Evolutionary conservation across 1,284 basidiomycete species (phyloP).

Genomic region (Fistulinella cinereoalba): DNA sequence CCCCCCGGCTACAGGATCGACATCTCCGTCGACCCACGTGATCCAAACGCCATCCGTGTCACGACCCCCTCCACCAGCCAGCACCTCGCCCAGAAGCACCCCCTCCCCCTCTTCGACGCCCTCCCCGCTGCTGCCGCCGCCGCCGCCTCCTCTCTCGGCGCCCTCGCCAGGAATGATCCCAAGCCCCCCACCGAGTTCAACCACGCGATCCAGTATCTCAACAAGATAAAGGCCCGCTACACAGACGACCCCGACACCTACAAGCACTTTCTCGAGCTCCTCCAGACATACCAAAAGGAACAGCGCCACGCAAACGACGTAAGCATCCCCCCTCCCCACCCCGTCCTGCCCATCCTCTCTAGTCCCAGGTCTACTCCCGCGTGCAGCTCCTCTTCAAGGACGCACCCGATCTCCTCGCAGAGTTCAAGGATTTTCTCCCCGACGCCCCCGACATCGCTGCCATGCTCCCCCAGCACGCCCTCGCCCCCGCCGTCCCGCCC

Average conservation of each 20-base stretch:
- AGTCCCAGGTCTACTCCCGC: constrained; percentile 86
- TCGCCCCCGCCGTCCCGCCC: constrained; percentile 31
- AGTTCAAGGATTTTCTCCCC: constrained; percentile 97
- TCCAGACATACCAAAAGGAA: constrained; percentile 98
- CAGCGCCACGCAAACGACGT: constrained; percentile 87
- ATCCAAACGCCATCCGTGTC: constrained; percentile 87
- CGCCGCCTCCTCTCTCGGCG: constrained; percentile 60
- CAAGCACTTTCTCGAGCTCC: constrained; percentile 96
- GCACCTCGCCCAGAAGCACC: constrained; percentile 44
- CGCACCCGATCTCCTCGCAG: constrained; percentile 88
- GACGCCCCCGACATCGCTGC: constrained; percentile 48
- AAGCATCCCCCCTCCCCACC: constrained; percentile 33
- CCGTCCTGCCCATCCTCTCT: constrained; percentile 7
- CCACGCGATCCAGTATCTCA: constrained; percentile 96
- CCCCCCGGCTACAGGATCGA: constrained; percentile 97
- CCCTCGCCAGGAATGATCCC: constrained; percentile 47
- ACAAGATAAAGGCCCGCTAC: constrained; percentile 97
- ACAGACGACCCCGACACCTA: constrained; percentile 92
- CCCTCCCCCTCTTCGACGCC: constrained; percentile 38
- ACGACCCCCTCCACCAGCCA: constrained; percentile 91
- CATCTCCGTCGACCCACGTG: constrained; percentile 72
- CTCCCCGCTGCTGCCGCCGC: constrained; percentile 48
- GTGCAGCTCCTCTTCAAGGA: constrained; percentile 92
- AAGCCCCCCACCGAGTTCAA: constrained; percentile 80
- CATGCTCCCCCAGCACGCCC: constrained; percentile 45